Conservation (phyloP, 164 flowering plant species). For the Santalum album region DNA sequence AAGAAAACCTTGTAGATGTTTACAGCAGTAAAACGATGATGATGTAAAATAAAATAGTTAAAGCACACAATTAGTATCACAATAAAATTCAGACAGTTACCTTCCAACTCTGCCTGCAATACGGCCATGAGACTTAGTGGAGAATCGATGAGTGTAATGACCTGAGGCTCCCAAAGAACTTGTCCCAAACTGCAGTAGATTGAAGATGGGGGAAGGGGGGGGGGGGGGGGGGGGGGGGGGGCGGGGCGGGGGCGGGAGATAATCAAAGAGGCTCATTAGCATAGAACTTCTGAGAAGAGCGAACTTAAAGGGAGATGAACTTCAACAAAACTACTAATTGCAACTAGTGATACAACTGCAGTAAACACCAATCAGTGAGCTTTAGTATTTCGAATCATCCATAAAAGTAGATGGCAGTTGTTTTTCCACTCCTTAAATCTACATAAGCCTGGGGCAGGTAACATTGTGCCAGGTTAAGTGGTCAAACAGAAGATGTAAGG, state of each 20-base stretch:
- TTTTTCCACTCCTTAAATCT: background rate
- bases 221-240: too few species aligned
- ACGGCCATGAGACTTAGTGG: conserved; percentile 87
- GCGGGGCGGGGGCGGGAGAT: background rate
- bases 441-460: too few species aligned
- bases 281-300: background rate
- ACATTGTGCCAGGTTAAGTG: too few species aligned
- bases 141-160: conserved; percentile 65
- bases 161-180: conserved; percentile 76
- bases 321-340: background rate
- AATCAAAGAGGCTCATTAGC: background rate
- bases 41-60: background rate
- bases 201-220: too few species aligned
- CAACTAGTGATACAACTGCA: background rate
- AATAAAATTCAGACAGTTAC: conserved; percentile 18
- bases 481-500: too few species aligned
- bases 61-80: background rate
- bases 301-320: background rate
- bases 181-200: conserved; percentile 58
- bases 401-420: background rate
- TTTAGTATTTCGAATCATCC: background rate
- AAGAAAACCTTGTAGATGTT: background rate
- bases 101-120: conserved; percentile 84
- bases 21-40: background rate
- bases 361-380: background rate